Evolutionary conservation across 257 asterid genomes (phyloP).

Genomic region (Cinchona pubescens): DNA sequence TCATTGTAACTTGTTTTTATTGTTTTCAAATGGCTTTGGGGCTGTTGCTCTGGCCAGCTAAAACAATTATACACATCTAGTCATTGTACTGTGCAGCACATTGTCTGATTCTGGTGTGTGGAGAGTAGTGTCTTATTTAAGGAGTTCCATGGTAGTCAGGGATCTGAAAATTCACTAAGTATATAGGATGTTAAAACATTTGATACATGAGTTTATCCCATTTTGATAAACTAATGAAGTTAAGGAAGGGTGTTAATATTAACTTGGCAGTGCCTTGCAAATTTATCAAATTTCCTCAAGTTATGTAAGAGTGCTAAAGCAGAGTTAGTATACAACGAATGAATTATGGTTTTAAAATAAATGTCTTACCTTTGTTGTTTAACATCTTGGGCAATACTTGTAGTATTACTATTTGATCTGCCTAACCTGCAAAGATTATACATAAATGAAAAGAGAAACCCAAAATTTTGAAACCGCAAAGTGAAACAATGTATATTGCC

Average conservation of each 20-base stretch:
- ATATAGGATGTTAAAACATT: not conserved
- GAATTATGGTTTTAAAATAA: not conserved
- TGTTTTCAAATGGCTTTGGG: not conserved
- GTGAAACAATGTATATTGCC: not conserved
- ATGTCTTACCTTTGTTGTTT: not conserved
- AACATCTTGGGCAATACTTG: not conserved
- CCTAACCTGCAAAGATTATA: not conserved
- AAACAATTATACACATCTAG: not conserved
- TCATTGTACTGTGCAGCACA: not conserved
- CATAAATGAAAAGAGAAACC: not conserved
- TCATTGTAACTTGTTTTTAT: conserved; percentile 12
- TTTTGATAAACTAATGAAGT: not conserved
- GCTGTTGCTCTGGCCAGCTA: not conserved
- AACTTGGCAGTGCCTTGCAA: not conserved
- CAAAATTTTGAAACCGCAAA: not conserved
- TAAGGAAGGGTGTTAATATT: not conserved
- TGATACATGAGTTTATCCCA: not conserved
- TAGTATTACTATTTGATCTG: not conserved
- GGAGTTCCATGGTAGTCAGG: not conserved
- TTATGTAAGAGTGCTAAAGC: not conserved
- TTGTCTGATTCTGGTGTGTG: not conserved
- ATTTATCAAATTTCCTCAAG: not conserved
- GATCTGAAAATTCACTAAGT: not conserved
- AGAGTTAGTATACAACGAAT: not conserved
- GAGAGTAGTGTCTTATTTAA: not conserved